Evolutionary conservation across 177 flowering plant species (phyloP), one percentile per base, ranked within the genome.

Genomic region (Tripterygium wilfordii): DNA sequence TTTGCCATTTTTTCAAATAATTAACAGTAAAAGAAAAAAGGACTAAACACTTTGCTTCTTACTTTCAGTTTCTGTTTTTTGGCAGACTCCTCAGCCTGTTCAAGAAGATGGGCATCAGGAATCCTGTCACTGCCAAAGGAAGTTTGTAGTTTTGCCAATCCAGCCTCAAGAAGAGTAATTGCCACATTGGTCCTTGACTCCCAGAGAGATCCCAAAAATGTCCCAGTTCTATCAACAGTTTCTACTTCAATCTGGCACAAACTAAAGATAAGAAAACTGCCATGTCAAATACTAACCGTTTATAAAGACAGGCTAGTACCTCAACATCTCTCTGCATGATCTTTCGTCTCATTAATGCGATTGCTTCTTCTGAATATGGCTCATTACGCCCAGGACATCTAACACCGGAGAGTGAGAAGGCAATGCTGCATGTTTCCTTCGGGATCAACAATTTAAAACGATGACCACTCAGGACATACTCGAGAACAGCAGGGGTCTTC

Each of bases 311-410:
- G 5, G 10, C 17, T 8, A 28, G 29, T 66, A 88, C 99, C 92
- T 94, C 99, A 41, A 90, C 97, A 64, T 90, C 95, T 65, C 99
- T 75, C 65, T 94, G 99, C 74, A 94, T 70, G 49, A 89, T 89
- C 69, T 80, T 94, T 43, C 96, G 73, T 64, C 99, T 83, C 96
- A 94, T 87, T 18, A 94, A 63, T 48, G 97, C 80, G 63, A 94
- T 81, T 28, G 99, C 99, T 64, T 94, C 99, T 20, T 90, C 85
- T 29, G 97, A 85, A 56, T 67, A 94, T 20, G 90, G 90, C 63
- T 94, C 95, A 44, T 56, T 84, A 27, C 96, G 95, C 38, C 90
- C 97, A 52, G 96, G 97, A 47, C 99, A 94, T 46, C 99, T 73
- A 20, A 90, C 99, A 29, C 99, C 99, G 47, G 99, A 94, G 48